Base-by-base conservation (phyloP, 2,329 filamentous ascomycete species). In the Ceratocystis cacaofunesta region DNA sequence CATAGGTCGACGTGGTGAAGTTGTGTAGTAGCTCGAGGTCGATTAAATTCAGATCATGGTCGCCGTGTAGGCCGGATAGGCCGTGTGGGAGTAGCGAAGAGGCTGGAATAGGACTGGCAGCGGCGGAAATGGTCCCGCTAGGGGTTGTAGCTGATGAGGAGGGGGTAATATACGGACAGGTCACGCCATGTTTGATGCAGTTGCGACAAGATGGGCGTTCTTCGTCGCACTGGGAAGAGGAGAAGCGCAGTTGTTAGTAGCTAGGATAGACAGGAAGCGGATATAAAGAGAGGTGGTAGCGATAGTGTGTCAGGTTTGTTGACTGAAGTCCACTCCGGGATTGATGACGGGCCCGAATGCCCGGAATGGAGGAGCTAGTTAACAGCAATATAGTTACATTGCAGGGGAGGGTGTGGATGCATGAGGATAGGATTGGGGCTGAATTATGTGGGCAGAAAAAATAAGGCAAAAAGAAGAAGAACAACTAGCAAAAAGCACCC, bases 21-120 rank as follows among this genome's bases (percentile, higher is more conserved):
- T 83, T 79, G 69, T 83, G 79, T 5, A 83, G 73, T 1, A 83
- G 75, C 68, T 82, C 79, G 7, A 82, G 73, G 58, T 82, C 78
- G 10, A 76, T 69, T 1, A 79, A 68, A 28, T 77, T 76, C 19
- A 77, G 69, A 5, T 68, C 64, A 43, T 69, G 67, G 30, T 67
- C 32, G 61, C 66, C 66, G 17, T 67, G 66, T 10, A 46, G 43
- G 10, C 46, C 10, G 3, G 17, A 25, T 6, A 68, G 48, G 48
- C 62, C 60, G 52, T 63, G 48, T 17, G 61, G 66, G 17, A 41
- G 25, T 2, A 58, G 46, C 28, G 64, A 61, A 3, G 55, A 55
- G 5, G 36, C 19, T 36, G 28, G 66, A 12, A 57, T 8, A 8
- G 61, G 63, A 8, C 57, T 58, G 30, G 44, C 36, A 41, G 55